Conservation (phyloP, 2,329 filamentous ascomycete genomes). For the Fonsecaea pugnacius region DNA sequence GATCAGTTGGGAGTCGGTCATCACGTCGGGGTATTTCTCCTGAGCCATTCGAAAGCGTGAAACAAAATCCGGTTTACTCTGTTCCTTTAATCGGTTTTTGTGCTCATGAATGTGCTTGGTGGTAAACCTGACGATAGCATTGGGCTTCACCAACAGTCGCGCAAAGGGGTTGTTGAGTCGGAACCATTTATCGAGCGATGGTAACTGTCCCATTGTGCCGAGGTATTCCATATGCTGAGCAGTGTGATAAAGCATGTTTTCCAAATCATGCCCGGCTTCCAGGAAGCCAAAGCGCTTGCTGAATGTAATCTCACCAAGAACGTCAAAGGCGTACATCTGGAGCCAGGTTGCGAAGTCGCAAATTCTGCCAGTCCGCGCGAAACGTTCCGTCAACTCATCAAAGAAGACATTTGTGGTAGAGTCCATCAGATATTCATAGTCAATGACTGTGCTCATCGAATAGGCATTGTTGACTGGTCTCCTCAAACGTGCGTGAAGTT, state of each 20-base stretch:
- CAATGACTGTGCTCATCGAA: constrained; percentile 18
- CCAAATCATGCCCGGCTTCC: constrained; percentile 73
- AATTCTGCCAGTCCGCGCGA: background rate
- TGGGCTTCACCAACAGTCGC: constrained; percentile 53
- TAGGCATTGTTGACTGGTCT: constrained; percentile 24
- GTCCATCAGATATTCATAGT: constrained; percentile 26
- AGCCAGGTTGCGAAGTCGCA: constrained; percentile 58
- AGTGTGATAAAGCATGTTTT: constrained; percentile 42
- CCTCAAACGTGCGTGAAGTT: constrained; percentile 12
- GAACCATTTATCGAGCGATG: constrained; percentile 51
- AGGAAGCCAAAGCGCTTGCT: constrained; percentile 75
- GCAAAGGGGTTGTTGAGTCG: constrained; percentile 70
- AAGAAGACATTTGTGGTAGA: constrained; percentile 59
- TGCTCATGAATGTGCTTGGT: constrained; percentile 49
- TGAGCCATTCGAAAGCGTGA: constrained; percentile 34
- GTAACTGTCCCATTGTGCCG: constrained; percentile 22
- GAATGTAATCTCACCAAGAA: constrained; percentile 50
- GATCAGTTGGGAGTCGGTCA: constrained; percentile 40
- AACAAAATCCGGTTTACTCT: constrained; percentile 31
- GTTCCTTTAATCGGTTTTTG: constrained; percentile 61
- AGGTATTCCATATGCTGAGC: constrained; percentile 26
- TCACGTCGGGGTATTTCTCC: constrained; percentile 35
- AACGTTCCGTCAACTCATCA: constrained; percentile 40
- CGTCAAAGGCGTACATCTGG: constrained; percentile 80
- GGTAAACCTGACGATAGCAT: constrained; percentile 59